Percentiles rank a stretch among this genome's conserved stretches.
These are phyloP conservation scores for Prunus campanulata DNA, from an alignment of 306 rosid genomes.

Conservation along the genomic window DNA sequence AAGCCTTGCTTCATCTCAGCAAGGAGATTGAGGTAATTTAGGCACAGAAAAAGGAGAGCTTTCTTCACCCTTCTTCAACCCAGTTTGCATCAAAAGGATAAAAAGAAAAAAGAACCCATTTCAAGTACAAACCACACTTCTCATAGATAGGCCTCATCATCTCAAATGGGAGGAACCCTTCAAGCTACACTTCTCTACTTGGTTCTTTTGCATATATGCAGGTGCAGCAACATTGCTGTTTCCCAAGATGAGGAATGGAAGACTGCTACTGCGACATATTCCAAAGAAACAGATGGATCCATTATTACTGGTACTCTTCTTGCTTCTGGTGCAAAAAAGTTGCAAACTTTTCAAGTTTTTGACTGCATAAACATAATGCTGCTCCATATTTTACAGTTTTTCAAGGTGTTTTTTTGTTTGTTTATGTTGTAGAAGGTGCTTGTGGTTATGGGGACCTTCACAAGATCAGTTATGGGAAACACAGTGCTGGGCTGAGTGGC, in stretches of 20 bases:
- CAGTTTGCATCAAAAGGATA: slow-evolving; percentile 26
- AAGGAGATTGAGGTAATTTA: slow-evolving; percentile 30
- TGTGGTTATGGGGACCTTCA: slow-evolving; percentile 98
- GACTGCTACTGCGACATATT: slow-evolving; percentile 83
- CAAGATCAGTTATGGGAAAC: slow-evolving; percentile 64
- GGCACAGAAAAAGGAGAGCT: slow-evolving; percentile 6
- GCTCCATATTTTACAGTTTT: background rate
- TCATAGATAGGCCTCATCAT: slow-evolving; percentile 13
- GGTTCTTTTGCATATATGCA: slow-evolving; percentile 40
- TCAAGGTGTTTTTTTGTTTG: background rate
- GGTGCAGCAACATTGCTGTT: slow-evolving; percentile 30
- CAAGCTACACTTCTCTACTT: slow-evolving; percentile 48
- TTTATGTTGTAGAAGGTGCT: slow-evolving; percentile 80
- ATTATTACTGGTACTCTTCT: slow-evolving; percentile 63
- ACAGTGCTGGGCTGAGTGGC: slow-evolving; percentile 87
- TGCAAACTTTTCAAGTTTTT: background rate
- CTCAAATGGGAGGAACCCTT: slow-evolving; percentile 64
- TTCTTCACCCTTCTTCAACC: slow-evolving; percentile 29
- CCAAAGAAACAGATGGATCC: slow-evolving; percentile 73
- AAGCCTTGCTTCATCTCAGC: slow-evolving; percentile 20
- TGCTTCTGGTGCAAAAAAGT: slow-evolving; percentile 14
- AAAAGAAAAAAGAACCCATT: slow-evolving; percentile 29
- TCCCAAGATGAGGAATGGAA: slow-evolving; percentile 60
- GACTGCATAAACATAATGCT: background rate
- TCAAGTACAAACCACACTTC: slow-evolving; percentile 17